Base-by-base conservation (phyloP, 1,284 basidiomycete genomes). In the Cryptococcus wingfieldii region DNA sequence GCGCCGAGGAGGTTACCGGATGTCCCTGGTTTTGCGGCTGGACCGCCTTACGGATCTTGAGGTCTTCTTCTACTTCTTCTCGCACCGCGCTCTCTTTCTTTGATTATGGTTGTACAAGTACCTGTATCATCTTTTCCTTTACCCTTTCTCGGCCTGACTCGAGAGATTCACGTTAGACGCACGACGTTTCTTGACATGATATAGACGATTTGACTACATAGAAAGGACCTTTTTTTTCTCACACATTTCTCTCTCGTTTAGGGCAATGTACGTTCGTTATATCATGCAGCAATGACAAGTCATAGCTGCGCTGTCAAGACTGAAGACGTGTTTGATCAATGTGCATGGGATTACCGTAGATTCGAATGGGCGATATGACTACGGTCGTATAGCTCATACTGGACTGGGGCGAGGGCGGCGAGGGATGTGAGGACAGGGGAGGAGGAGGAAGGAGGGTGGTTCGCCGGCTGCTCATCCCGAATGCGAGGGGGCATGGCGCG, bases 1-100 rank as follows among this genome's bases (percentile, higher is more conserved):
- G 44, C 18, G 23, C 16, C 43, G 43, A 45, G 51, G 47, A 49
- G 47, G 37, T 44, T 55, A 44, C 53, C 53, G 9, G 47, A 55
- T 23, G 16, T 51, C 14, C 49, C 54, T 4, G 50, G 54, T 18
- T 53, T 53, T 45, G 37, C 51, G 43, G 51, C 51, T 18, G 51
- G 51, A 18, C 51, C 51, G 34, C 43, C 37, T 12, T 53, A 53
- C 25, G 27, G 28, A 19, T 51, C 47, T 6, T 47, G 23, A 31
- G n/a, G 46, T n/a, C 19, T 16, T 27, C 14, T 47, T 47, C 23
- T 23, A 2, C 23, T 23, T 23, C 23, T 23, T 23, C 23, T 23
- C 23, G 23, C 23, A 23, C 23, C 23, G 23, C 23, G 23, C 23
- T 23, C 23, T 23, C 23, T 23, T 18, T 31, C 25, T n/a, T 47